Conservation (phyloP, 2,329 filamentous ascomycete species). For the Akanthomyces muscarius region DNA sequence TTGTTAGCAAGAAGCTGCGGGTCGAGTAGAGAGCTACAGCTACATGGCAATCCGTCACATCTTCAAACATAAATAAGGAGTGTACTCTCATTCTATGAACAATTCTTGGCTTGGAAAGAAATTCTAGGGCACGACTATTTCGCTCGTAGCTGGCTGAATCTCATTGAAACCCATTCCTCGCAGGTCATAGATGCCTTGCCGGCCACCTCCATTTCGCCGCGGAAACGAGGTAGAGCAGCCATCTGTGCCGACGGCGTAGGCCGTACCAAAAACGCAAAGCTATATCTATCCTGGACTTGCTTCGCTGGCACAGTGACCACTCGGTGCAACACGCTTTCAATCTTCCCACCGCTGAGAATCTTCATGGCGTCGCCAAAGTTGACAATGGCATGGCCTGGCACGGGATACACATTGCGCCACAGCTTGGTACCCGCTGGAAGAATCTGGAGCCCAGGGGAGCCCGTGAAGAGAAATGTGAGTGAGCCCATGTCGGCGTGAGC, state of each 20-base stretch:
- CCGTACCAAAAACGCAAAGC: conserved; percentile 7
- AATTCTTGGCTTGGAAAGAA: too few relatives aligned
- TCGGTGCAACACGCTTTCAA: conserved; percentile 3
- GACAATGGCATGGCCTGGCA: not conserved
- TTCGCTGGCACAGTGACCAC: not conserved
- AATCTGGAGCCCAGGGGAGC: not conserved
- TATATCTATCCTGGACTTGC: not conserved
- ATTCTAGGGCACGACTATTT: not conserved
- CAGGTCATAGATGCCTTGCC: not conserved
- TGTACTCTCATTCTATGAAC: too few relatives aligned
- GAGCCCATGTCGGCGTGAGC: conserved; percentile 10
- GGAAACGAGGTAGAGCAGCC: not conserved
- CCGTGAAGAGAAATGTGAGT: conserved; percentile 8
- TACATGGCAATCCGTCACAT: not conserved
- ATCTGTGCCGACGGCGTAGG: not conserved
- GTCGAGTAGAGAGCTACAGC: not conserved
- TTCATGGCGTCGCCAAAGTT: conserved; percentile 10
- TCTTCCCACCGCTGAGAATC: conserved; percentile 5
- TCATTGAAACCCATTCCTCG: conserved; percentile 9
- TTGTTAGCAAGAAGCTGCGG: not conserved
- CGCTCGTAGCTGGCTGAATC: conserved; percentile 5
- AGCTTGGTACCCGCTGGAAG: not conserved
- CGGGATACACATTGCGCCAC: not conserved
- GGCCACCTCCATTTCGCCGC: not conserved
- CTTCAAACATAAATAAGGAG: too few relatives aligned